Percentiles rank a stretch among this genome's conserved stretches.
These are phyloP conservation scores for Talaromyces piceae DNA, from an alignment of 2,329 filamentous ascomycete genomes.

Conservation along the genomic window DNA sequence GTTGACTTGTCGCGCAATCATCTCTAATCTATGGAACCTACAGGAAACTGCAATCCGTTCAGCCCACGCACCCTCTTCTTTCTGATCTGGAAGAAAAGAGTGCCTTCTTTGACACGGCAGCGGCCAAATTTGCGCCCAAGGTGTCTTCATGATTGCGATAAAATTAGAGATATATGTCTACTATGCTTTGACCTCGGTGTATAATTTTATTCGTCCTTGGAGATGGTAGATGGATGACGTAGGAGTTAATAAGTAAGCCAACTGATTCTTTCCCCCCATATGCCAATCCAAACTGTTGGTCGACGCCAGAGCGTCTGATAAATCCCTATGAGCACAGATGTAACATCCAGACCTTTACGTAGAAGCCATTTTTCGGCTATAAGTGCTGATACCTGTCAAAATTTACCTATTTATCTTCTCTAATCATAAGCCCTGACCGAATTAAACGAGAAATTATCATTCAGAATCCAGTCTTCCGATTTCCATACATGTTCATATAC, in stretches of 20 bases:
- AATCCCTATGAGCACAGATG: too few species aligned
- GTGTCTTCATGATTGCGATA: conserved; percentile 36
- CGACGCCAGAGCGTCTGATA: too few species aligned
- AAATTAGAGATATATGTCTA: background rate
- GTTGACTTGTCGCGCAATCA: background rate
- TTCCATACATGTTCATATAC: background rate
- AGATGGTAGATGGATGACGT: background rate
- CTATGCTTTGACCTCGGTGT: background rate
- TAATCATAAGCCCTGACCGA: background rate
- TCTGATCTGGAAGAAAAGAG: conserved; percentile 76
- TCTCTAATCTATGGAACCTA: background rate
- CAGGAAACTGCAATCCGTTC: conserved; percentile 41
- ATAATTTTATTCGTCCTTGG: too few species aligned
- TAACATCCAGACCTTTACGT: too few species aligned
- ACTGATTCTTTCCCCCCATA: too few species aligned
- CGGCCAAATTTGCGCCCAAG: conserved; percentile 79
- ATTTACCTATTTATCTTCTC: too few species aligned
- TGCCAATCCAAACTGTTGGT: too few species aligned
- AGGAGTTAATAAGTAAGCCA: background rate
- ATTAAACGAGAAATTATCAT: background rate
- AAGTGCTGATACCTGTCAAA: too few species aligned
- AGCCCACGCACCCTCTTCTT: conserved; percentile 64
- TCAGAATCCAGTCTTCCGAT: background rate
- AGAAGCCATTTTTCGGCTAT: too few species aligned
- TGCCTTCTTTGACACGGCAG: conserved; percentile 77